These are phyloP conservation scores for Lantana camara DNA, from an alignment of 257 asterid species.

Conservation along the genomic window DNA sequence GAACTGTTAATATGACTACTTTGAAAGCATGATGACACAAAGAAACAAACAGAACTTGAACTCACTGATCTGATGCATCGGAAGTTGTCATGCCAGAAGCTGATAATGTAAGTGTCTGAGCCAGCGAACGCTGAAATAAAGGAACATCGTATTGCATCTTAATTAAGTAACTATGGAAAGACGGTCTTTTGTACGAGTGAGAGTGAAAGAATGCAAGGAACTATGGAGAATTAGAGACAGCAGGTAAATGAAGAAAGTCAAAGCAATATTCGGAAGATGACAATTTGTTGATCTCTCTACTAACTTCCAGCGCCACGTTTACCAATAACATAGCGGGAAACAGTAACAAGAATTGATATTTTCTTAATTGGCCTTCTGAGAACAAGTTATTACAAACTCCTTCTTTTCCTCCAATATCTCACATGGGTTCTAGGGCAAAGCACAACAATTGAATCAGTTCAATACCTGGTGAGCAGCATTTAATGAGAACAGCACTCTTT, in stretches of 20 bases:
- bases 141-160: conserved; percentile 16
- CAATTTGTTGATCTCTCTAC: not conserved
- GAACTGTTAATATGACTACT: not conserved
- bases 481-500: conserved; percentile 62
- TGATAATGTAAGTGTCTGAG: conserved; percentile 81
- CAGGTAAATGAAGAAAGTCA: not conserved
- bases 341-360: not conserved
- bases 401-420: conserved; percentile 4
- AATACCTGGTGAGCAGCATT: conserved; percentile 83
- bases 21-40: not conserved
- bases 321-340: conserved; percentile 17
- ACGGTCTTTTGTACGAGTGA: conserved; percentile 15
- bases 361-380: conserved; percentile 2
- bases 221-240: not conserved
- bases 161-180: not conserved
- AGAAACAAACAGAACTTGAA: conserved; percentile 21
- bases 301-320: conserved; percentile 3
- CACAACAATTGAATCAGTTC: conserved; percentile 2
- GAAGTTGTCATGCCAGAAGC: conserved; percentile 69
- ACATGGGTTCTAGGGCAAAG: not conserved
- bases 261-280: not conserved
- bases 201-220: conserved; percentile 4
- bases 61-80: conserved; percentile 74
- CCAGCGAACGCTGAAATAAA: conserved; percentile 82
- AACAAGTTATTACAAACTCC: not conserved